phyloP scores from a whole-genome alignment of 441 rosid species.

The Pelargonium australe region DNA sequence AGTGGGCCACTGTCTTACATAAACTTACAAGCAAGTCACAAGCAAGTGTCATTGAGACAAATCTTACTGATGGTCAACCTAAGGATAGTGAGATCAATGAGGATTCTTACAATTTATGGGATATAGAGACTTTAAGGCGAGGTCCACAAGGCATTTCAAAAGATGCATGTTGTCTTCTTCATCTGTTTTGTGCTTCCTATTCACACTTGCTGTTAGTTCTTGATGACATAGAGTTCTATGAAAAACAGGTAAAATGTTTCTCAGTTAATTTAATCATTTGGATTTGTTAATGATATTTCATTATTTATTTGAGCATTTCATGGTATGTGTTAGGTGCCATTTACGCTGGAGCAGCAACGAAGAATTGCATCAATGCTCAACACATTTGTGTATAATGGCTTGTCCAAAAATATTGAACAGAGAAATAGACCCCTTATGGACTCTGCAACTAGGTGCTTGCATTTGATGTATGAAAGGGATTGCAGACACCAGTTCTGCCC shows the following conservation, averaged over 20 bases:
- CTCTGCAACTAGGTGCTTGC: slow-evolving; percentile 87
- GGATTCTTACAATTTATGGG: slow-evolving; percentile 55
- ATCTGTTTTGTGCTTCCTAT: slow-evolving; percentile 84
- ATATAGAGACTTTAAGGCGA: slow-evolving; percentile 56
- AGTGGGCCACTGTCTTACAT: slow-evolving; percentile 65
- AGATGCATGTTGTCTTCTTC: slow-evolving; percentile 71
- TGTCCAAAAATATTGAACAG: slow-evolving; percentile 39
- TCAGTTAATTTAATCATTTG: slow-evolving; percentile 20
- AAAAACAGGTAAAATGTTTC: slow-evolving; percentile 67
- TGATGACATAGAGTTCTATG: slow-evolving; percentile 98
- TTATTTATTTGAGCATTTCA: slow-evolving; percentile 29
- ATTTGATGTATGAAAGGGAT: slow-evolving; percentile 92
- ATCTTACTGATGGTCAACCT: slow-evolving; percentile 32
- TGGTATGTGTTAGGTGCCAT: slow-evolving; percentile 62
- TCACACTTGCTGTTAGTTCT: slow-evolving; percentile 91
- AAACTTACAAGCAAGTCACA: slow-evolving; percentile 74
- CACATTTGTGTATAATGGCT: slow-evolving; percentile 80
- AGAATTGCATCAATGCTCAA: slow-evolving; percentile 80
- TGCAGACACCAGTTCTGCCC: slow-evolving; percentile 92
- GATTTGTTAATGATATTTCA: slow-evolving; percentile 23
- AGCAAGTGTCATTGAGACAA: slow-evolving; percentile 30
- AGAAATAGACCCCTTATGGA: slow-evolving; percentile 69
- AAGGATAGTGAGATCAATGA: slow-evolving; percentile 37
- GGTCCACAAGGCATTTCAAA: slow-evolving; percentile 73
- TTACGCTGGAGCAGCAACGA: slow-evolving; percentile 72